Conservation (phyloP, 2,329 filamentous ascomycete genomes). For the Fusarium incarnatum region DNA sequence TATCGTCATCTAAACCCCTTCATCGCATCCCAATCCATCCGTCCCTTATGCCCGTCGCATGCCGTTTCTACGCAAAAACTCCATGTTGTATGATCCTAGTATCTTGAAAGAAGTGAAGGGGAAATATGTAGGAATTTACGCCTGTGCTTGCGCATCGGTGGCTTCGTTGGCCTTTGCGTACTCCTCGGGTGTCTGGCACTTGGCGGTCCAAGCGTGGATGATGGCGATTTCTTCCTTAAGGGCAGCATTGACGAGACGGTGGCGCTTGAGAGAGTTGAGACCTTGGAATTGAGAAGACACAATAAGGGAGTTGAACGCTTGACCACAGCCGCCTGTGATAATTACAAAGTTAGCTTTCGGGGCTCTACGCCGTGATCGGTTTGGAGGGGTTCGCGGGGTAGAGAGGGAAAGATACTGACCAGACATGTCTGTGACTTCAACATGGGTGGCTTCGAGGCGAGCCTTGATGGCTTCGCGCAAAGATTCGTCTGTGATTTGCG, state of each 20-base stretch:
- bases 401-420: constrained; percentile 65
- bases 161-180: constrained; percentile 67
- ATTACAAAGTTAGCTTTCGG: constrained; percentile 14
- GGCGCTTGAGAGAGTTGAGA: constrained; percentile 82
- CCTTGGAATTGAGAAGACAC: constrained; percentile 75
- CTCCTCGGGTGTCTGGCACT: constrained; percentile 91
- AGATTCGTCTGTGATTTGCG: constrained; percentile 76
- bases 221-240: constrained; percentile 88
- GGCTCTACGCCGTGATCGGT: constrained; percentile 14
- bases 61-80: constrained; percentile 18
- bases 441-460: constrained; percentile 79
- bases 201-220: constrained; percentile 95
- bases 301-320: constrained; percentile 69
- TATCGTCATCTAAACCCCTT: constrained; percentile 16
- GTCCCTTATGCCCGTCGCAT: constrained; percentile 3
- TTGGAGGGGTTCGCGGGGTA: constrained; percentile 30
- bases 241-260: constrained; percentile 85
- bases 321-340: constrained; percentile 67
- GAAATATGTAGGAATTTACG: not conserved
- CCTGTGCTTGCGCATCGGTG: constrained; percentile 26
- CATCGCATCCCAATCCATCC: not conserved
- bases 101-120: not conserved
- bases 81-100: not conserved
- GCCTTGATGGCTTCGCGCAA: constrained; percentile 76
- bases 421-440: constrained; percentile 92